Evolutionary conservation across 2,329 filamentous ascomycete species (phyloP).

Genomic region (Colletotrichum sansevieriae): DNA sequence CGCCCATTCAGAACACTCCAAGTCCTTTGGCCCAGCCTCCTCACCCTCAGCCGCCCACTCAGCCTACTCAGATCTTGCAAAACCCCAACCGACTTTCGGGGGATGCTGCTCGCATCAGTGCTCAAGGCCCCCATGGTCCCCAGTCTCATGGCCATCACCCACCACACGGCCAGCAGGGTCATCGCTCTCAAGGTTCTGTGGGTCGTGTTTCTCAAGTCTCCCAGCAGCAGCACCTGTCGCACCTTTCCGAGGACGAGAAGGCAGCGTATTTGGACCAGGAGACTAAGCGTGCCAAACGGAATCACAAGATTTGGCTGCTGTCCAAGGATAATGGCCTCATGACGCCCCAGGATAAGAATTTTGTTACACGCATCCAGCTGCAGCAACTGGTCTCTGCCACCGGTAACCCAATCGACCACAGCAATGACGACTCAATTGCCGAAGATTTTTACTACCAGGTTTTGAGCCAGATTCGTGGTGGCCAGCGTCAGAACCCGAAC

Average conservation of each 20-base stretch:
- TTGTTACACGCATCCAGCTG: conserved; percentile 96
- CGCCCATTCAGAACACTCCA: conserved; percentile 49
- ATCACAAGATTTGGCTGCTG: conserved; percentile 96
- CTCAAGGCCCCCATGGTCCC: conserved; percentile 25
- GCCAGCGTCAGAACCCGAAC: conserved; percentile 89
- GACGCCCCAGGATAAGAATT: conserved; percentile 99
- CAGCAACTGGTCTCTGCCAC: conserved; percentile 96
- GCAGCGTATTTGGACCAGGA: conserved; percentile 89
- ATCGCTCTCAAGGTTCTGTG: conserved; percentile 68
- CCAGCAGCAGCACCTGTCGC: conserved; percentile 72
- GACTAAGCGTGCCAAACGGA: conserved; percentile 93
- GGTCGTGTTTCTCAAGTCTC: conserved; percentile 67
- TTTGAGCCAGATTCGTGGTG: conserved; percentile 91
- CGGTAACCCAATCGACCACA: conserved; percentile 84
- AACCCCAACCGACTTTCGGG: conserved; percentile 77
- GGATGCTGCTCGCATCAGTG: conserved; percentile 57
- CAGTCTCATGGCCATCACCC: conserved; percentile 45
- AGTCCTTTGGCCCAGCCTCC: conserved; percentile 52
- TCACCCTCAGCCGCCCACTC: conserved; percentile 56
- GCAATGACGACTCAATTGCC: conserved; percentile 82
- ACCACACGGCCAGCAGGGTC: conserved; percentile 52
- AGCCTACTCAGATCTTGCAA: conserved; percentile 82
- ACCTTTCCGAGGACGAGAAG: conserved; percentile 87
- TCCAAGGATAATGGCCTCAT: conserved; percentile 97
- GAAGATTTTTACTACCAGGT: conserved; percentile 99